Conservation (phyloP, 2,329 filamentous ascomycete genomes). For the Alternaria arbusti region DNA sequence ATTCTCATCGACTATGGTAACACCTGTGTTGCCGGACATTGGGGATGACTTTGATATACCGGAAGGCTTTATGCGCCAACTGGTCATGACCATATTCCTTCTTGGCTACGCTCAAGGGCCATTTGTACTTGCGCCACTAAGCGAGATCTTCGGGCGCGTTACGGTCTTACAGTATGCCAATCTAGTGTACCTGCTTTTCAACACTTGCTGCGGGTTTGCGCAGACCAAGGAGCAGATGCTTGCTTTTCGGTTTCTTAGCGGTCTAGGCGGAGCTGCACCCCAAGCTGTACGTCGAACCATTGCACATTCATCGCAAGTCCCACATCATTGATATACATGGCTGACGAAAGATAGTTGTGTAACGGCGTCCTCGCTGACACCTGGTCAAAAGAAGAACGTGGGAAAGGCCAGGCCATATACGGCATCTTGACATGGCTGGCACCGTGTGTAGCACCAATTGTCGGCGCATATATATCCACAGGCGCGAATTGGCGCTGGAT, state of each 20-base stretch:
- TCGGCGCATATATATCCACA: constrained; percentile 34
- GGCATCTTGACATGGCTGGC: constrained; percentile 68
- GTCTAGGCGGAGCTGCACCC: constrained; percentile 42
- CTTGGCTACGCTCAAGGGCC: constrained; percentile 48
- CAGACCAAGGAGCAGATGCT: constrained; percentile 39
- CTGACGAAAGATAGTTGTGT: constrained; percentile 29
- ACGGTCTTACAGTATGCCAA: constrained; percentile 44
- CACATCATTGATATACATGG: neutral
- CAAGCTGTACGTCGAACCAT: constrained; percentile 33
- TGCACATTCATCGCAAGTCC: neutral
- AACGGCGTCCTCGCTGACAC: constrained; percentile 57
- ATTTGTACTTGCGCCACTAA: constrained; percentile 44
- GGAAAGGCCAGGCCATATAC: constrained; percentile 67
- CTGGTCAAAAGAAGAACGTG: constrained; percentile 66
- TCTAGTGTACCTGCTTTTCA: constrained; percentile 43
- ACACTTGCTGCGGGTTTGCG: constrained; percentile 44
- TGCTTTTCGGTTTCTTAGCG: constrained; percentile 43
- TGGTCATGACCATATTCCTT: constrained; percentile 47
- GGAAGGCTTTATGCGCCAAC: constrained; percentile 33
- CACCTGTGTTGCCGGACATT: constrained; percentile 41
- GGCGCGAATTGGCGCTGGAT: constrained; percentile 69
- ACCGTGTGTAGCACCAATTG: constrained; percentile 61
- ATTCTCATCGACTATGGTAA: constrained; percentile 48
- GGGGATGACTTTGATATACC: constrained; percentile 41
- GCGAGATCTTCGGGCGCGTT: constrained; percentile 46